phyloP scores from a whole-genome alignment of 805 yeast genomes.

The Lipomyces kockii region DNA sequence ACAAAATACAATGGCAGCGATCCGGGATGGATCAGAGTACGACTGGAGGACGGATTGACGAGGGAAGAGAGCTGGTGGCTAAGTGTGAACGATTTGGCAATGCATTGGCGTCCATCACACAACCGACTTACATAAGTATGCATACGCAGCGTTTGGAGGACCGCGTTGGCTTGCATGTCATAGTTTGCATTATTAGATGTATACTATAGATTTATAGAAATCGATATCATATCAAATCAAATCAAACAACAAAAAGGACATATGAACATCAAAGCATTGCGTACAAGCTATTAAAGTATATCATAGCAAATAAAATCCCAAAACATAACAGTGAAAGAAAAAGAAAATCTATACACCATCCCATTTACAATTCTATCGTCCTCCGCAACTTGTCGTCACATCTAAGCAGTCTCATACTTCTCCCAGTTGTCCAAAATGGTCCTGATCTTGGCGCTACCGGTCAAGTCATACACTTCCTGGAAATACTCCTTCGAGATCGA shows the following conservation, averaged over 20 bases:
- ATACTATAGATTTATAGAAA: neutral
- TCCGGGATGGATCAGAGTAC: constrained; percentile 19
- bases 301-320: neutral
- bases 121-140: neutral
- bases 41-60: constrained; percentile 26
- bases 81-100: constrained; percentile 34
- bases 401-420: constrained; percentile 55
- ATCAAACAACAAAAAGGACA: neutral
- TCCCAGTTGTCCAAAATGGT: constrained; percentile 95
- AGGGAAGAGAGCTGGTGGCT: constrained; percentile 35
- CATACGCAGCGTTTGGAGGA: neutral
- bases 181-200: neutral
- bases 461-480: constrained; percentile 90
- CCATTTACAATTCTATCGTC: neutral
- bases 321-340: neutral
- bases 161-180: neutral
- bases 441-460: constrained; percentile 90
- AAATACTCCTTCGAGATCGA: constrained; percentile 95
- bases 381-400: neutral
- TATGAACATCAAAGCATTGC: neutral
- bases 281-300: neutral
- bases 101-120: constrained; percentile 33
- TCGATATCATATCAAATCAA: neutral
- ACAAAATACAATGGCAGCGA: neutral
- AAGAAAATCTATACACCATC: neutral